Evolutionary conservation across 2,329 filamentous ascomycete genomes (phyloP).

Genomic region (Tolypocladium guangdongense): DNA sequence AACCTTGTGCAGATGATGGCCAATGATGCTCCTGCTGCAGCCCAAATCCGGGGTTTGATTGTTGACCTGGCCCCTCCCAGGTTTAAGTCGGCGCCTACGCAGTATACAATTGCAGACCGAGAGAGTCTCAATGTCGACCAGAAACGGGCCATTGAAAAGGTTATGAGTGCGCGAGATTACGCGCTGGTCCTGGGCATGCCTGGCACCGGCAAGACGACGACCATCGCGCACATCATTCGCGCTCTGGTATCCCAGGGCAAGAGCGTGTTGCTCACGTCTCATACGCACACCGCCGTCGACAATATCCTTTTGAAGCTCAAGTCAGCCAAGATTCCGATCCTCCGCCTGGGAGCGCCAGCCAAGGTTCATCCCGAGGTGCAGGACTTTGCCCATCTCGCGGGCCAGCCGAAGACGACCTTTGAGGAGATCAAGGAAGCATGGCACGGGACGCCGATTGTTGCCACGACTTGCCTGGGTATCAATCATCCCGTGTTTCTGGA

Average conservation of each 20-base stretch:
- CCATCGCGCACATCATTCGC: slow-evolving; percentile 92
- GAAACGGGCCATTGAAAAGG: slow-evolving; percentile 75
- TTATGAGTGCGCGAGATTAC: slow-evolving; percentile 92
- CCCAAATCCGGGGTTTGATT: slow-evolving; percentile 66
- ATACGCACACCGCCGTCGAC: slow-evolving; percentile 95
- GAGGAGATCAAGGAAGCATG: slow-evolving; percentile 78
- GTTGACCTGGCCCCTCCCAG: slow-evolving; percentile 63
- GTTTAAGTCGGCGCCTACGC: slow-evolving; percentile 58
- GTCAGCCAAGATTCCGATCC: slow-evolving; percentile 62
- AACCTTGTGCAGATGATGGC: slow-evolving; percentile 92
- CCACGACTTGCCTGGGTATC: slow-evolving; percentile 88
- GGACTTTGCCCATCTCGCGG: slow-evolving; percentile 71
- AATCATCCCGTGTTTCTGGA: slow-evolving; percentile 82
- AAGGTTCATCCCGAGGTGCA: slow-evolving; percentile 86
- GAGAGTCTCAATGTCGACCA: slow-evolving; percentile 79
- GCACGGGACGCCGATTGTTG: slow-evolving; percentile 79
- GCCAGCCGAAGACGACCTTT: slow-evolving; percentile 61
- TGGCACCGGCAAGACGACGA: slow-evolving; percentile 95
- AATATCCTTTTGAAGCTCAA: slow-evolving; percentile 93
- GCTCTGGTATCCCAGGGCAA: slow-evolving; percentile 82
- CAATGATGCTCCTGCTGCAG: slow-evolving; percentile 58
- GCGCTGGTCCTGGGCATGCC: slow-evolving; percentile 98
- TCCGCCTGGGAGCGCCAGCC: slow-evolving; percentile 74
- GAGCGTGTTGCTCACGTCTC: slow-evolving; percentile 85
- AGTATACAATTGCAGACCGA: slow-evolving; percentile 50